These are phyloP conservation scores for Fraxinus baroniana DNA, from an alignment of 305 asterid genomes.

Conservation along the genomic window DNA sequence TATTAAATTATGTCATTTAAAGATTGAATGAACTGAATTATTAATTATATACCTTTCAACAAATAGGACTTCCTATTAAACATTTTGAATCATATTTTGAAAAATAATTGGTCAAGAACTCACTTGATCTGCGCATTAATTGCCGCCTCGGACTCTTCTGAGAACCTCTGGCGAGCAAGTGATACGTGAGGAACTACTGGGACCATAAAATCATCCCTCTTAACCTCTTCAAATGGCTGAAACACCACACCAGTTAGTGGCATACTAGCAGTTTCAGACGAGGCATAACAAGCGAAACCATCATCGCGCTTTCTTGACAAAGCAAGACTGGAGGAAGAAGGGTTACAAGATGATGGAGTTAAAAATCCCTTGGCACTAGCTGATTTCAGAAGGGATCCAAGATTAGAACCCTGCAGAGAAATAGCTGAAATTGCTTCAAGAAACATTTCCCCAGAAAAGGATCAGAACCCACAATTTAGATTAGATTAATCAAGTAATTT, in stretches of 20 bases:
- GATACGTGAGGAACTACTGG: slow-evolving; percentile 45
- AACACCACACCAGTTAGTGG: slow-evolving; percentile 62
- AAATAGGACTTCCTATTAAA: background rate
- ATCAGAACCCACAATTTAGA: background rate
- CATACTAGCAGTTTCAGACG: slow-evolving; percentile 31
- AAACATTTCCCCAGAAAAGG: slow-evolving; percentile 29
- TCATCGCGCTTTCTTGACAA: slow-evolving; percentile 32
- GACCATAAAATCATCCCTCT: slow-evolving; percentile 49
- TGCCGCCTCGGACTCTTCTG: slow-evolving; percentile 45
- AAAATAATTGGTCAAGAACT: slow-evolving; percentile 21
- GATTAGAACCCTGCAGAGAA: slow-evolving; percentile 28
- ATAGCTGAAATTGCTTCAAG: slow-evolving; percentile 50
- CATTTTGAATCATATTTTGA: background rate
- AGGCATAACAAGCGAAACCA: slow-evolving; percentile 32
- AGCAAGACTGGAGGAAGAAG: slow-evolving; percentile 32
- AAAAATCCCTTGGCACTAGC: slow-evolving; percentile 3
- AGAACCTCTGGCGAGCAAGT: slow-evolving; percentile 51
- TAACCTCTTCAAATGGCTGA: slow-evolving; percentile 82
- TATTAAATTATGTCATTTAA: background rate
- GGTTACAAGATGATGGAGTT: slow-evolving; percentile 19
- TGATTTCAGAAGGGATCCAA: slow-evolving; percentile 28
- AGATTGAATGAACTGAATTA: background rate
- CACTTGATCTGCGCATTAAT: slow-evolving; percentile 70
- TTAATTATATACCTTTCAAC: background rate
- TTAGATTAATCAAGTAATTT: background rate